Evolutionary conservation across 1,284 basidiomycete genomes (phyloP).

Genomic region (Xerocomus minutiporus): DNA sequence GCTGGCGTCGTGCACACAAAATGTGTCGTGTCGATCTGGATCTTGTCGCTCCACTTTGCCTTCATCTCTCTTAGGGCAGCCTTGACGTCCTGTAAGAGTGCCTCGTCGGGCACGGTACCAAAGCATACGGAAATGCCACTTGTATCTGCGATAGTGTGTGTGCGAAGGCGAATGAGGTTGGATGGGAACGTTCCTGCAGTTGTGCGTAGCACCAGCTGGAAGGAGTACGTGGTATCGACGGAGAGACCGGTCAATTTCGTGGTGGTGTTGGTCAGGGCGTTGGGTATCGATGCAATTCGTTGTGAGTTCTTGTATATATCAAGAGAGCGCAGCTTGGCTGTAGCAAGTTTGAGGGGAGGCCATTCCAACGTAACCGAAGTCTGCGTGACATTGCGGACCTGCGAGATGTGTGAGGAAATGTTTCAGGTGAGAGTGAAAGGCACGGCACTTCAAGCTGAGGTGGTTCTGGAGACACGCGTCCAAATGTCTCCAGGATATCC

Average conservation of each 20-base stretch:
- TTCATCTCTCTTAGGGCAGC: constrained; percentile 75
- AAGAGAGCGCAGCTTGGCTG: constrained; percentile 77
- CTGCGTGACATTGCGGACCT: constrained; percentile 92
- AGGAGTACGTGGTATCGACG: constrained; percentile 84
- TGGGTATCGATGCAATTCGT: constrained; percentile 81
- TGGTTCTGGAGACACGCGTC: constrained; percentile 60
- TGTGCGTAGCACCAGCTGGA: constrained; percentile 87
- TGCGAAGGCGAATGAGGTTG: constrained; percentile 75
- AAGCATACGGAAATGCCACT: constrained; percentile 92
- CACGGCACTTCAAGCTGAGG: constrained; percentile 62
- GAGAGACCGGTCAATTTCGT: constrained; percentile 89
- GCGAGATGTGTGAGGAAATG: constrained; percentile 16
- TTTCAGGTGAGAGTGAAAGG: not conserved
- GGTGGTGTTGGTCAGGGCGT: constrained; percentile 75
- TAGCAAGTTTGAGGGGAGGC: constrained; percentile 81
- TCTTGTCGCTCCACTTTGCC: constrained; percentile 81
- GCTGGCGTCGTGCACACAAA: constrained; percentile 91
- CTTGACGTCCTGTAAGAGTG: constrained; percentile 74
- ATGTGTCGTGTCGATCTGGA: constrained; percentile 95
- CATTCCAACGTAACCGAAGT: constrained; percentile 93
- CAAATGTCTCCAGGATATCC: constrained; percentile 74
- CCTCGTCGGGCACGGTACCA: constrained; percentile 76
- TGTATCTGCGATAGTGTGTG: constrained; percentile 91
- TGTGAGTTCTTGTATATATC: constrained; percentile 90
- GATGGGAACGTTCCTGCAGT: constrained; percentile 86